A percentile compares a stretch with the other conserved stretches of the same genome.
These are phyloP conservation scores for Kernera saxatilis DNA, from an alignment of 345 rosid genomes.

Conservation along the genomic window DNA sequence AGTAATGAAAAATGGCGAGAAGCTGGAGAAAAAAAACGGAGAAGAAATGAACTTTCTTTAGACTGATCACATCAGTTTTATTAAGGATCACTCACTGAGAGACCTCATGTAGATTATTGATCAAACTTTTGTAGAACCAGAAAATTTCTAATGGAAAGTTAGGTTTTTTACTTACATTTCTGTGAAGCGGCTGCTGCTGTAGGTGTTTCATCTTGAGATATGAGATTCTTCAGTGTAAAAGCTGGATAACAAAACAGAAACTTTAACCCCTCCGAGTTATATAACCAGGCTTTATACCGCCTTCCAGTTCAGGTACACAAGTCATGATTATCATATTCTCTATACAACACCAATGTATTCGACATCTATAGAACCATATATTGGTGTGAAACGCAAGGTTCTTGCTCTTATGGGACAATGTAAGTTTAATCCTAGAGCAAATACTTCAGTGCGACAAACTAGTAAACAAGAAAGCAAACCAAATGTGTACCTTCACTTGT, in stretches of 20 bases:
- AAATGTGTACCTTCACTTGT: conserved; percentile 44
- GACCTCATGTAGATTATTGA: not conserved
- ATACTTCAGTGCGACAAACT: not conserved
- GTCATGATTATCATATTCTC: not conserved
- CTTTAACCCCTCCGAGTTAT: not conserved
- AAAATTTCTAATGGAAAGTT: not conserved
- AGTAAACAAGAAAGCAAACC: not conserved
- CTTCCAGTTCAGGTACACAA: not conserved
- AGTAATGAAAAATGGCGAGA: conserved; percentile 72
- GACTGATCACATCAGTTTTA: not conserved
- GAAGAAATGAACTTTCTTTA: not conserved
- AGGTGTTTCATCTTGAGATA: conserved; percentile 79
- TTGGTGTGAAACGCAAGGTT: not conserved
- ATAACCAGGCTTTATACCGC: not conserved
- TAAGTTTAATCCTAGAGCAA: not conserved
- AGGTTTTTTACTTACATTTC: conserved; percentile 47
- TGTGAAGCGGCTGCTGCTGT: conserved; percentile 47
- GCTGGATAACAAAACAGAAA: conserved; percentile 39
- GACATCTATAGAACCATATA: not conserved
- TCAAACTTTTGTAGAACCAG: not conserved
- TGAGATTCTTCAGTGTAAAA: conserved; percentile 78
- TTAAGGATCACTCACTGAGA: not conserved
- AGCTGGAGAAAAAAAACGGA: conserved; percentile 40
- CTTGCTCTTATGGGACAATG: not conserved
- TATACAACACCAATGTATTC: not conserved